These are phyloP conservation scores for Fistulinella prunicolor DNA, from an alignment of 768 basidiomycete species.

Conservation along the genomic window DNA sequence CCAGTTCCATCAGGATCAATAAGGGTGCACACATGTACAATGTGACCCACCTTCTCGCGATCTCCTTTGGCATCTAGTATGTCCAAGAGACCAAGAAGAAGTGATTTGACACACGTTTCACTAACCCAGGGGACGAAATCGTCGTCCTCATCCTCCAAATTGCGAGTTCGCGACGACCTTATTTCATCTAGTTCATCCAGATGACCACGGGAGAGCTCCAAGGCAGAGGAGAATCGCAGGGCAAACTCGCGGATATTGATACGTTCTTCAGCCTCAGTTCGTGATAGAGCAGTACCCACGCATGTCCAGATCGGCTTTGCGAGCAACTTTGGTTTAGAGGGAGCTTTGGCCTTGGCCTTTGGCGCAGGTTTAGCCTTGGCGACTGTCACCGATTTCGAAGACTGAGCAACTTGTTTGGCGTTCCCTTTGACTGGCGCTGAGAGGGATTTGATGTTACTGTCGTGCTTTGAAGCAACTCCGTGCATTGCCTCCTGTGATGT, in stretches of 20 bases:
- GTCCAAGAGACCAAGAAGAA: slow-evolving; percentile 60
- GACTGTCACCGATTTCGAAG: slow-evolving; percentile 9
- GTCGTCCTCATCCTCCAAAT: slow-evolving; percentile 37
- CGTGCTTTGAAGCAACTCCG: neutral
- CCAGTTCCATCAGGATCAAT: neutral
- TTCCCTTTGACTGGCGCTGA: slow-evolving; percentile 12
- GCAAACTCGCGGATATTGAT: slow-evolving; percentile 75
- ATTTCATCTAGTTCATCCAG: slow-evolving; percentile 65
- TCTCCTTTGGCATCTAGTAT: slow-evolving; percentile 46
- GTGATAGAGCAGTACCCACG: slow-evolving; percentile 42
- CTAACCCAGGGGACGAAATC: slow-evolving; percentile 54
- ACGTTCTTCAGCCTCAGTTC: slow-evolving; percentile 53
- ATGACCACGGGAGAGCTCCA: slow-evolving; percentile 50
- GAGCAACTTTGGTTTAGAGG: slow-evolving; percentile 37
- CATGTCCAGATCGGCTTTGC: slow-evolving; percentile 52
- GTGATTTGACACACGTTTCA: slow-evolving; percentile 59
- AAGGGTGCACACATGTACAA: neutral
- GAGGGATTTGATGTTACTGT: slow-evolving; percentile 4
- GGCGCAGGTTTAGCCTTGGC: slow-evolving; percentile 18
- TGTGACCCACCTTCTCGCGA: slow-evolving; percentile 30
- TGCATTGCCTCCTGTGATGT: slow-evolving; percentile 10
- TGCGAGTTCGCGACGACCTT: slow-evolving; percentile 32
- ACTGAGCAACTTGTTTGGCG: slow-evolving; percentile 4
- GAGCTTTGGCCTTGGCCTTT: slow-evolving; percentile 26
- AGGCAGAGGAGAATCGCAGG: slow-evolving; percentile 54